Evolutionary conservation across 306 rosid species (phyloP).

Genomic region (Trichosanthes truncata): DNA sequence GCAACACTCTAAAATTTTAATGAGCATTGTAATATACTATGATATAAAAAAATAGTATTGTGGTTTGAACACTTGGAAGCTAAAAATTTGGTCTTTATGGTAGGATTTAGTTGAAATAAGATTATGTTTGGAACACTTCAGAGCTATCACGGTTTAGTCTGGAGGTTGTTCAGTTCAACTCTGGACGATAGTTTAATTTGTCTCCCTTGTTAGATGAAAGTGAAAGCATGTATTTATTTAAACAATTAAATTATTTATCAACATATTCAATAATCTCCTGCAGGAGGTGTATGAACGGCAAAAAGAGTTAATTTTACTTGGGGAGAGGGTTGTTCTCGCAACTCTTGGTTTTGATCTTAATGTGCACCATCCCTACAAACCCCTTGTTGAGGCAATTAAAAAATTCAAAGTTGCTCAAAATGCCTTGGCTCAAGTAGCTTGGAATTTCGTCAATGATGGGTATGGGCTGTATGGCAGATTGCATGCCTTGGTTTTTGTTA

Average conservation of each 20-base stretch:
- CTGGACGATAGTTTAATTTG: background rate
- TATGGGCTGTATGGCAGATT: constrained; percentile 33
- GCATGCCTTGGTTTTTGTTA: constrained; percentile 26
- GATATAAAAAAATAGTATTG: background rate
- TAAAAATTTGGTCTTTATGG: background rate
- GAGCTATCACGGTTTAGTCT: background rate
- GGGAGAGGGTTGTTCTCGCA: constrained; percentile 95
- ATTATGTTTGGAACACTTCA: background rate
- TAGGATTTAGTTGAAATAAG: background rate
- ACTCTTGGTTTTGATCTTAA: constrained; percentile 93
- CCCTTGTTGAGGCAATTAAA: constrained; percentile 97
- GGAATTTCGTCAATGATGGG: constrained; percentile 99
- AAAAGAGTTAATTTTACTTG: constrained; percentile 75
- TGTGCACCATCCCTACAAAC: constrained; percentile 94
- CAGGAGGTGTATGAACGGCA: constrained; percentile 98
- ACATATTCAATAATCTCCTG: constrained; percentile 14
- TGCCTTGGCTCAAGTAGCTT: constrained; percentile 98
- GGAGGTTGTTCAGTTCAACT: background rate
- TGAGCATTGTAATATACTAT: background rate
- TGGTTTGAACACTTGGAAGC: background rate
- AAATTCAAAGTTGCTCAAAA: constrained; percentile 96
- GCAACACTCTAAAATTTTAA: background rate
- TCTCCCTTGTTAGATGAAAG: constrained; percentile 6
- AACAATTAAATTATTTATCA: background rate
- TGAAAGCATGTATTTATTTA: background rate